Conservation (phyloP, 192 early-diverging fungal species). For the Mortierella alpina region DNA sequence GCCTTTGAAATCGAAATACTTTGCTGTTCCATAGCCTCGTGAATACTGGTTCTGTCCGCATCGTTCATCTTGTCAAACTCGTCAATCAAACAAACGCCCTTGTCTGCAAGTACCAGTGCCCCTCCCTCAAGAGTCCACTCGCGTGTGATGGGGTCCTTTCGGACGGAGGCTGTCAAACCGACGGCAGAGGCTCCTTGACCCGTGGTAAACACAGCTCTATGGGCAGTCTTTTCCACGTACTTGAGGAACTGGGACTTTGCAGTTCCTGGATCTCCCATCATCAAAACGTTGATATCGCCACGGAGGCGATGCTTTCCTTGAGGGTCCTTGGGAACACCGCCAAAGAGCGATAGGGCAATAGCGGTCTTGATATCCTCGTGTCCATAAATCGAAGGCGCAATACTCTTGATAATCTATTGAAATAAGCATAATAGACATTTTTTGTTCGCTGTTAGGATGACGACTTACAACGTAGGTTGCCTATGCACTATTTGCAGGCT, state of each 20-base stretch:
- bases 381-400: constrained; percentile 99
- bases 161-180: constrained; percentile 85
- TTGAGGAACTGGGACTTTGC: constrained; percentile 91
- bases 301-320: constrained; percentile 94
- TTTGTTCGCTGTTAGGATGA: not conserved
- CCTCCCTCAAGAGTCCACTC: constrained; percentile 93
- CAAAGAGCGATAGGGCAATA: constrained; percentile 93
- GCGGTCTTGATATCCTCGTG: constrained; percentile 98
- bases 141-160: constrained; percentile 86
- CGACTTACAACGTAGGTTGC: not conserved
- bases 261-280: constrained; percentile 91
- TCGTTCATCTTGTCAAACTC: constrained; percentile 96
- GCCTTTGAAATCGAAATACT: constrained; percentile 90
- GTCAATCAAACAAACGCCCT: constrained; percentile 88
- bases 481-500: not conserved
- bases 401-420: constrained; percentile 85
- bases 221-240: constrained; percentile 86
- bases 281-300: constrained; percentile 97
- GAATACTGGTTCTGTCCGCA: constrained; percentile 91
- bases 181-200: constrained; percentile 90
- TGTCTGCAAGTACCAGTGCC: constrained; percentile 89
- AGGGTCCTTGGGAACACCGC: constrained; percentile 95
- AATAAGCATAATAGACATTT: not conserved
- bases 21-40: constrained; percentile 95
- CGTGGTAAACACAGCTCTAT: constrained; percentile 87